These are phyloP conservation scores for Ulvella scutata DNA, from an alignment of 139 green algal genomes.

Conservation along the genomic window DNA sequence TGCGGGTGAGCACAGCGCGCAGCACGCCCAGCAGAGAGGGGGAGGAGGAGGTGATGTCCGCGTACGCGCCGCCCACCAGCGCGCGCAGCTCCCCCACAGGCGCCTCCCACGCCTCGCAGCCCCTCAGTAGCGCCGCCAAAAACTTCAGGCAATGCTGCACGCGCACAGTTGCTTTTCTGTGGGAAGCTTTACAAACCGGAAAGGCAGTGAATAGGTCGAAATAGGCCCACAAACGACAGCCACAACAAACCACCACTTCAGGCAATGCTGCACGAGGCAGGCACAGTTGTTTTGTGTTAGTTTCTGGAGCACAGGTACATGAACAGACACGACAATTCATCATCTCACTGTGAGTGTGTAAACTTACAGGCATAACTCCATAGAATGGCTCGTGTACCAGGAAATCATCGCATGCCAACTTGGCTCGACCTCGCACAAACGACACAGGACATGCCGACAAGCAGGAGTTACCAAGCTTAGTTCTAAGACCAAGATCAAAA, in stretches of 20 bases:
- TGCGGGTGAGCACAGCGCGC: conserved; percentile 50
- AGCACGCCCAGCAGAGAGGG: conserved; percentile 49
- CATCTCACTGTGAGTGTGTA: too few species aligned
- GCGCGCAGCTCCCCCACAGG: conserved; percentile 43
- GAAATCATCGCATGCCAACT: too few species aligned
- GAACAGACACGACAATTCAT: too few species aligned
- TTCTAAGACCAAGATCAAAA: too few species aligned
- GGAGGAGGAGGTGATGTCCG: conserved; percentile 39
- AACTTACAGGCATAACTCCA: too few species aligned
- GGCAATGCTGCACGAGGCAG: conserved; percentile 40
- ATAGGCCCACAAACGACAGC: not conserved
- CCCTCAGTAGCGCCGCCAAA: conserved; percentile 49
- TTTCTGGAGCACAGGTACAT: too few species aligned
- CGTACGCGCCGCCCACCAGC: conserved; percentile 59
- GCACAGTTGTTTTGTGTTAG: conserved; percentile 28
- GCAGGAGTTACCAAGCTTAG: too few species aligned
- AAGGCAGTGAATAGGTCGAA: not conserved
- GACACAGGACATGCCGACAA: too few species aligned
- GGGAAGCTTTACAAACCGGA: too few species aligned
- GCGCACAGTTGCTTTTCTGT: not conserved
- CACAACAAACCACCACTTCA: conserved; percentile 24
- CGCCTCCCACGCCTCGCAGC: conserved; percentile 40
- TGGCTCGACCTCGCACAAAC: too few species aligned
- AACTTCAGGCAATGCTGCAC: conserved; percentile 34
- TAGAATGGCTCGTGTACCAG: too few species aligned